Base-by-base conservation (phyloP, 2,329 filamentous ascomycete genomes). In the Sarocladiaceae sp. region DNA sequence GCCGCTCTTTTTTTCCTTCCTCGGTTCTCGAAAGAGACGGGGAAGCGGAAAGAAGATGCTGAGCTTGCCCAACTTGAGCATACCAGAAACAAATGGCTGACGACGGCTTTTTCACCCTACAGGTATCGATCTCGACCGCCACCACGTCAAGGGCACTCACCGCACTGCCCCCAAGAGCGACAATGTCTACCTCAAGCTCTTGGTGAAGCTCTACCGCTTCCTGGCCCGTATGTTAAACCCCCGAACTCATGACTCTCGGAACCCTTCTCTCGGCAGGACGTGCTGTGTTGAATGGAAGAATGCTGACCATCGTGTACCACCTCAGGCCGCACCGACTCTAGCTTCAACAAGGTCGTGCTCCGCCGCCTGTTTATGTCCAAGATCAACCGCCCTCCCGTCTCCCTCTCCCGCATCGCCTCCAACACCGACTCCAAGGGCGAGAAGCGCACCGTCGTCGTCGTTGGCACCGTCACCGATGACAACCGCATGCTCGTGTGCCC, bases 271-370 rank as follows among this genome's bases (percentile, higher is more conserved):
- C 13, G 31, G 9, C 9, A 41, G 18, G 15, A 13, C n/a, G n/a
- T 24, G 16, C 24, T 24, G 20, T 21, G 24, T 15, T 27, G 39
- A 44, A 6, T 21, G 31, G 21, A 21, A 27, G 15, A 39, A 37
- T 27, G 19, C 33, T 21, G 24, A 34, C 29, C 24, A 13, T 16
- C 27, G 18, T 34, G 24, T 41, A 27, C 37, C 45, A 21, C 3
- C 29, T 1, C 60, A 94, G 88, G 89, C 74, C 90, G 93, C 67
- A 98, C 93, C 68, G 93, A 97, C 71, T 81, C 88, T 56, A 81
- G 80, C 75, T 98, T 98, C 87, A 98, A 98, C 86, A 94, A 95
- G 80, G 87, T 93, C 63, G 82, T 98, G 66, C 87, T 98, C 63
- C 89, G 91, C 70, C 88, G 93, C 65, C 85, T 98, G 51, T 95